Percentiles rank a stretch among this genome's conserved stretches.
These are phyloP conservation scores for Ceratocystis lukuohia DNA, from an alignment of 2,329 filamentous ascomycete genomes.

Conservation along the genomic window DNA sequence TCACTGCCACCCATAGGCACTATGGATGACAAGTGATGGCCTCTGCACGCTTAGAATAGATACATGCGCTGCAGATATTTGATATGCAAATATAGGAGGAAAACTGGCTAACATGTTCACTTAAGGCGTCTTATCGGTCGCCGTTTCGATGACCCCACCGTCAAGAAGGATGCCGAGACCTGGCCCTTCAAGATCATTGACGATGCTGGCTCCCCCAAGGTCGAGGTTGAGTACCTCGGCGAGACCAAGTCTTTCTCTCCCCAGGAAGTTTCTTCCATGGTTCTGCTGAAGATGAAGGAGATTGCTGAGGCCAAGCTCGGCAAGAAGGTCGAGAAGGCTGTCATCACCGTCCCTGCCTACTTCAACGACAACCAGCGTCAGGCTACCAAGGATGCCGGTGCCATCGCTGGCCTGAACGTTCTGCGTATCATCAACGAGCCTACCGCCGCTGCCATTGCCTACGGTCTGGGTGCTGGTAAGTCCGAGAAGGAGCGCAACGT, in stretches of 20 bases:
- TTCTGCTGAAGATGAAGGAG: conserved; percentile 99
- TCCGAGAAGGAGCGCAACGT: conserved; percentile 97
- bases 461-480: conserved; percentile 91
- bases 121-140: conserved; percentile 89
- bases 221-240: conserved; percentile 89
- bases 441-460: conserved; percentile 93
- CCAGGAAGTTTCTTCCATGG: conserved; percentile 98
- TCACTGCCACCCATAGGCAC: neutral
- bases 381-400: conserved; percentile 97
- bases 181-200: conserved; percentile 99
- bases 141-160: conserved; percentile 84
- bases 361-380: conserved; percentile 99
- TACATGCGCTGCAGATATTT: neutral
- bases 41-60: neutral
- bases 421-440: conserved; percentile 99
- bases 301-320: conserved; percentile 96
- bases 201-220: conserved; percentile 73
- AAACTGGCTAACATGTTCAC: neutral
- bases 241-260: conserved; percentile 94
- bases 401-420: conserved; percentile 92
- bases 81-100: neutral
- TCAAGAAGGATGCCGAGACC: conserved; percentile 97
- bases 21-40: neutral
- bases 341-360: conserved; percentile 97
- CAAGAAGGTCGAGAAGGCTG: conserved; percentile 98